These are phyloP conservation scores for Punctularia strigosozonata DNA, from an alignment of 768 basidiomycete species.

Conservation along the genomic window DNA sequence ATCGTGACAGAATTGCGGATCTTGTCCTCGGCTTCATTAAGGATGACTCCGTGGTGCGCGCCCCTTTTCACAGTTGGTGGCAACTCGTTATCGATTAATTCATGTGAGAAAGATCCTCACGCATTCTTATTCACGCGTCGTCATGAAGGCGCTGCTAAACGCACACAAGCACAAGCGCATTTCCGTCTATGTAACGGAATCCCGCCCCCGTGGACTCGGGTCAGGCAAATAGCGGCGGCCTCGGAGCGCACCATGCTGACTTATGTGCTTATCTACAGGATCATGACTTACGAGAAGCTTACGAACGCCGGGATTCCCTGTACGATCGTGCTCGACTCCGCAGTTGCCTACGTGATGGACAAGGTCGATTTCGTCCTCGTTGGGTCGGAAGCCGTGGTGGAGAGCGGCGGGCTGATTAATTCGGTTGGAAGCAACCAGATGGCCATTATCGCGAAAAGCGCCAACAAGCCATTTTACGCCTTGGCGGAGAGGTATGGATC, in stretches of 20 bases:
- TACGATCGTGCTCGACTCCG: constrained; percentile 90
- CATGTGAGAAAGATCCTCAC: constrained; percentile 66
- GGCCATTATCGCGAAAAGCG: constrained; percentile 88
- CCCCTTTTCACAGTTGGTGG: constrained; percentile 9
- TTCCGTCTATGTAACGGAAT: constrained; percentile 96
- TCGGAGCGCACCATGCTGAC: constrained; percentile 4
- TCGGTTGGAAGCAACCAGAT: constrained; percentile 95
- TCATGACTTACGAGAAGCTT: constrained; percentile 84
- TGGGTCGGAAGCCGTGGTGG: constrained; percentile 96
- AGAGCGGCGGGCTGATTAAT: constrained; percentile 87
- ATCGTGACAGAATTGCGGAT: constrained; percentile 82
- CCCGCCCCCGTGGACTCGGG: constrained; percentile 83
- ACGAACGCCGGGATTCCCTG: constrained; percentile 88
- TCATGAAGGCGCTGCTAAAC: constrained; percentile 82
- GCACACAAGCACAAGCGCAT: constrained; percentile 90
- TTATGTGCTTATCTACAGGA: constrained; percentile 33
- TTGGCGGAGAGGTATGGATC: constrained; percentile 69
- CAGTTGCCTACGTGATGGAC: constrained; percentile 95
- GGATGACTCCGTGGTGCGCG: constrained; percentile 76
- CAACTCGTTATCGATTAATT: constrained; percentile 7
- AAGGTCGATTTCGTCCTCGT: constrained; percentile 92
- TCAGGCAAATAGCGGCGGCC: constrained; percentile 23
- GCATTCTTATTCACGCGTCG: constrained; percentile 93
- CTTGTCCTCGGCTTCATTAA: constrained; percentile 87
- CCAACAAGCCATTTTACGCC: constrained; percentile 94